Base-by-base conservation (phyloP, 176 grass and related monocot species). In the Phoenix dactylifera region DNA sequence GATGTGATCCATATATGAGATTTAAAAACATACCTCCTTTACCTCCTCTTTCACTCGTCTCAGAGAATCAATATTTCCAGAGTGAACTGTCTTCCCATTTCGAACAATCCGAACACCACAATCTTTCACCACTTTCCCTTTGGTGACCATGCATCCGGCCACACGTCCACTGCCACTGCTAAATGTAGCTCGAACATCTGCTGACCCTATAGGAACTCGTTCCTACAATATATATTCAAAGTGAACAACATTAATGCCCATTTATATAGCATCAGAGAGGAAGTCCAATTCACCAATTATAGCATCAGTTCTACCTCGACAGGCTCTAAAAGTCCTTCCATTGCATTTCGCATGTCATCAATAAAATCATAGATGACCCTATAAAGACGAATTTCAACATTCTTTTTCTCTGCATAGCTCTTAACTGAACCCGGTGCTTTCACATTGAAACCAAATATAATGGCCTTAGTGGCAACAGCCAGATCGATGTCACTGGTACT, bases 361-460 rank as follows among this genome's bases (percentile, higher is more conserved):
- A 96, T 80, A 73, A 96, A 80, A 65, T 96, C 86, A 57, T 96
- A 96, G 52, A 96, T 96, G 63, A 96, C 92, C 30, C 71, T 83
- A 63, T 96, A 96, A 12, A 96, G 52, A 12, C 92, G 74, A 64
- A 96, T 96, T 74, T 90, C 92, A 62, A 96, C 86, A 82, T 83
- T 64, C 77, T 85, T 90, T 68, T 90, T 89, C 54, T 95, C 89
- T 52, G 87, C 87, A 58, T 97, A 87, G 22, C 22, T 85, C 76
- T 88, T 90, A 75, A 97, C 78, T 53, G 87, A 82, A 35, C 83
- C 92, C 10, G 92, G 81, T 54, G 75, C 75, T 79, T 74, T 96
- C 55, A 85, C 92, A 77, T 90, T 96, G 64, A 96, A 96, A 68
- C 92, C 92, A 75, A 90, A 77, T 82, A 96, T 79, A 82, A 96